phyloP scores from a whole-genome alignment of 1,139 yeast species.

The Meyerozyma athensensis region DNA sequence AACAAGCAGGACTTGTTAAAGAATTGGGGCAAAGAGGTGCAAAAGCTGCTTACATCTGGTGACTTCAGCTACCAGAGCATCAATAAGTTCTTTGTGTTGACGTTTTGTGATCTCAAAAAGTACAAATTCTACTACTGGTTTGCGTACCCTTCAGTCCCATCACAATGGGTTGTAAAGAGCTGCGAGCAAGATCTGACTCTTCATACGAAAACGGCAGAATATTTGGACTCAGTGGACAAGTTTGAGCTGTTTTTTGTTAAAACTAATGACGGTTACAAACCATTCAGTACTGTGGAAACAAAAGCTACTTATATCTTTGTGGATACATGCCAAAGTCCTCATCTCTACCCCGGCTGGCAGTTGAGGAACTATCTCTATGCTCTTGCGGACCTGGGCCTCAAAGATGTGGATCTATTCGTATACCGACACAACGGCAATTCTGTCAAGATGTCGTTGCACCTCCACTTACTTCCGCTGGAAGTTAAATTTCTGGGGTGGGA shows the following conservation, averaged over 20 bases:
- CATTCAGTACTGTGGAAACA: background rate
- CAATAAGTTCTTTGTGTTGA: conserved; percentile 52
- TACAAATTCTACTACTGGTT: conserved; percentile 89
- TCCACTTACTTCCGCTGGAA: conserved; percentile 14
- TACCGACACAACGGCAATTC: conserved; percentile 27
- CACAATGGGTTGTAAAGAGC: conserved; percentile 33
- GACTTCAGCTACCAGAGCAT: conserved; percentile 11
- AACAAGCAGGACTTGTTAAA: conserved; percentile 58
- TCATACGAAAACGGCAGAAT: conserved; percentile 8
- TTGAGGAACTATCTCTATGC: conserved; percentile 61
- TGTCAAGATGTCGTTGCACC: conserved; percentile 16
- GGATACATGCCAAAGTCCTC: conserved; percentile 51
- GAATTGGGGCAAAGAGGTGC: conserved; percentile 35
- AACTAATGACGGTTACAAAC: background rate
- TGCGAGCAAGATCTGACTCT: conserved; percentile 4
- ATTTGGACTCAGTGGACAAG: conserved; percentile 1
- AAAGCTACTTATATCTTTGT: conserved; percentile 44
- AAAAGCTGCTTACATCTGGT: conserved; percentile 10
- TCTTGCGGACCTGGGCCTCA: conserved; percentile 39
- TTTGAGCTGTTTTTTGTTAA: background rate
- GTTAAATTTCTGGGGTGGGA: conserved; percentile 81
- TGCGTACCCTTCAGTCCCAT: conserved; percentile 63
- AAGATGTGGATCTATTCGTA: conserved; percentile 35
- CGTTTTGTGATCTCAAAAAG: conserved; percentile 85
- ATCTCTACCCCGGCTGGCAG: conserved; percentile 52